Base-by-base conservation (phyloP, 1,139 yeast genomes). In the Lodderomyces metapsilosis region DNA sequence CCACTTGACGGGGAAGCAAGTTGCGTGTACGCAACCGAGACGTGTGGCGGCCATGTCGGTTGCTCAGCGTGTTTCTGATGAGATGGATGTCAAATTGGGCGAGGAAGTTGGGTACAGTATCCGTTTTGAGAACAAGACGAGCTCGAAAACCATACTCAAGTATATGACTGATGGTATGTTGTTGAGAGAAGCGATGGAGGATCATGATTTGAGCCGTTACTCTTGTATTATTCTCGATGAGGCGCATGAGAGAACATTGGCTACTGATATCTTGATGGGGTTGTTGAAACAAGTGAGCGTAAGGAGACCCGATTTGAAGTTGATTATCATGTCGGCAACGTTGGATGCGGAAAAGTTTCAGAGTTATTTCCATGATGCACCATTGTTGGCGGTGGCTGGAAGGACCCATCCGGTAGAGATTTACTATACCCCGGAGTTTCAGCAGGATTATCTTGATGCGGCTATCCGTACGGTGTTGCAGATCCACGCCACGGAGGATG, bases 141-240 rank as follows among this genome's bases (percentile, higher is more conserved):
- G 85, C 34, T 76, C 78, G 42, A 84, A 80, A 52, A 92, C 98
- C 2, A 76, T 89, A 38, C 73, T 92, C 56, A 91, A 91, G 65
- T 92, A 92, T 68, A 88, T 92, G 98, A 92, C 98, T 11, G 98
- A 92, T 69, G 98, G 98, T 82, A 91, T 92, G 97, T 76, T 92
- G 44, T 71, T 92, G 52, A 79, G 98, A 58, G 98, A 92, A 66
- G 98, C 98, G 27, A 91, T 92, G 98, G 94, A 86, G 49, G 98
- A 92, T 62, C 97, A 89, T 52, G 78, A 83, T 47, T 73, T 92
- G 58, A 68, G 71, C 6, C 74, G 85, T 48, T 92, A 92, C 64
- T 84, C 95, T 17, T 91, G 96, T 58, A 86, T 92, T 47, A 89
- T 92, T 52, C 72, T 92, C 48, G 98, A 92, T 76, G 98, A 92